phyloP scores from a whole-genome alignment of 441 rosid genomes.

The Gossypium schwendimanii region DNA sequence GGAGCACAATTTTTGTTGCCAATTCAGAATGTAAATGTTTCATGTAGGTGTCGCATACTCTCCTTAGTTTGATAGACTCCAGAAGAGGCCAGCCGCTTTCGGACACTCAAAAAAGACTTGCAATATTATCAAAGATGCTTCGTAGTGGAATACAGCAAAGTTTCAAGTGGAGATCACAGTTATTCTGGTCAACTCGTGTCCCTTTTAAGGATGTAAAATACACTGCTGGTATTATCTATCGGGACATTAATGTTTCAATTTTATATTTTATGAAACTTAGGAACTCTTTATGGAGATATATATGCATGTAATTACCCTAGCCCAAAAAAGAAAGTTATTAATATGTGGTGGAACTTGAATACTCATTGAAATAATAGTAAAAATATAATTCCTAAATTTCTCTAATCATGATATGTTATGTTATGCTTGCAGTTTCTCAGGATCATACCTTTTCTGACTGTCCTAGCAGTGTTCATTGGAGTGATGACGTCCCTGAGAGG shows the following conservation, averaged over 20 bases:
- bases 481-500: conserved; percentile 78
- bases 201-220: conserved; percentile 38
- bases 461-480: conserved; percentile 61
- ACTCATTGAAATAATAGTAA: background rate
- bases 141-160: conserved; percentile 69
- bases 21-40: conserved; percentile 25
- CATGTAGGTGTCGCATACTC: conserved; percentile 84
- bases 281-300: background rate
- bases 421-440: conserved; percentile 48
- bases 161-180: conserved; percentile 52
- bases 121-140: conserved; percentile 69
- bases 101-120: conserved; percentile 53
- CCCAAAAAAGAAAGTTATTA: background rate
- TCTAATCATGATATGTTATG: conserved; percentile 4
- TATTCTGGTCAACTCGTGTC: conserved; percentile 31
- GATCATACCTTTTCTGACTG: conserved; percentile 30
- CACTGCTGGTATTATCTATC: conserved; percentile 29
- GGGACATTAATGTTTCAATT: background rate
- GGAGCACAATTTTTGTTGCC: background rate
- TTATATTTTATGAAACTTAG: background rate
- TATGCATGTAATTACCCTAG: background rate
- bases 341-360: background rate
- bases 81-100: conserved; percentile 61
- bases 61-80: conserved; percentile 83
- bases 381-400: background rate